These are phyloP conservation scores for Sanghuangporus sanghuang DNA, from an alignment of 1,284 basidiomycete species.

Conservation along the genomic window DNA sequence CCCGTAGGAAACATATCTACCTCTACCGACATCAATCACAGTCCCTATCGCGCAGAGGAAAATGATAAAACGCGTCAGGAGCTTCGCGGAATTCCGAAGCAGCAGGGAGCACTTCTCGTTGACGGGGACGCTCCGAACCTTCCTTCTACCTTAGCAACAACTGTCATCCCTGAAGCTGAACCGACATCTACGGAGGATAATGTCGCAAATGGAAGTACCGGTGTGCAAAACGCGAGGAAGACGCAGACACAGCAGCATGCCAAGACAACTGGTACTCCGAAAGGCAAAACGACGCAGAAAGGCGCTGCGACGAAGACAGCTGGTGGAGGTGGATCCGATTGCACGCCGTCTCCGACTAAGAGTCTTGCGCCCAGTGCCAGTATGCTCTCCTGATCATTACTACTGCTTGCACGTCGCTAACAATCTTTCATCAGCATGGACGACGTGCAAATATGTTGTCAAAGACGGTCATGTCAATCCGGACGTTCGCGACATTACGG, in stretches of 20 bases:
- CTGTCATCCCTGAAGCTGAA: constrained; percentile 19
- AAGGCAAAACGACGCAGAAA: constrained; percentile 1
- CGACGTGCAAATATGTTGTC: constrained; percentile 47
- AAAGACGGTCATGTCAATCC: constrained; percentile 64
- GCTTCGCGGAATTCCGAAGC: constrained; percentile 2
- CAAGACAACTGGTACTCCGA: constrained; percentile 4
- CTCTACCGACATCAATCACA: background rate
- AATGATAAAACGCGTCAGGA: constrained; percentile 8
- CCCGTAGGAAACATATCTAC: background rate
- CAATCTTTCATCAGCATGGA: constrained; percentile 42
- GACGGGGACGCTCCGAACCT: background rate
- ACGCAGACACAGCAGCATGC: constrained; percentile 25
- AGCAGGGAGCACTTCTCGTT: background rate
- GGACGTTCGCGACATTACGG: constrained; percentile 51
- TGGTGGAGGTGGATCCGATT: constrained; percentile 21
- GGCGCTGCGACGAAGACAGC: constrained; percentile 14
- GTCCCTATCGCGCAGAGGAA: constrained; percentile 7
- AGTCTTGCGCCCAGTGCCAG: constrained; percentile 38
- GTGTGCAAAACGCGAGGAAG: constrained; percentile 15
- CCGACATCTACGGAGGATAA: constrained; percentile 24
- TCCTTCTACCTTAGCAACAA: background rate
- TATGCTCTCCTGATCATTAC: constrained; percentile 25
- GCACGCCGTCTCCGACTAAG: constrained; percentile 40
- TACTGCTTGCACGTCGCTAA: constrained; percentile 9
- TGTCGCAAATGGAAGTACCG: constrained; percentile 6